A percentile compares a stretch with the other conserved stretches of the same genome.
Evolutionary conservation across 345 rosid genomes (phyloP).

Genomic region (Eucalyptus shirleyi): DNA sequence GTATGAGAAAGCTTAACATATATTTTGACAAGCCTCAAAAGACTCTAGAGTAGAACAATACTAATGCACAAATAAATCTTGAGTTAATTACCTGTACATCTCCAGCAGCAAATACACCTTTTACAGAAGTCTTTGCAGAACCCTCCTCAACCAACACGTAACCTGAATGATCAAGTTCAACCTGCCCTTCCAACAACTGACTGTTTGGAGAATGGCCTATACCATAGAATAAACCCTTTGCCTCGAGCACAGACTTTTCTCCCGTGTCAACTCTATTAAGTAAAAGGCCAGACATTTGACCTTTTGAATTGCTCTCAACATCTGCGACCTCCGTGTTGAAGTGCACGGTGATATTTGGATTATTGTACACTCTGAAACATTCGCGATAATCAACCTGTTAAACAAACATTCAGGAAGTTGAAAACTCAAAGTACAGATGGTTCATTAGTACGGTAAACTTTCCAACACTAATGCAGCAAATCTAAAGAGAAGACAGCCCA

Average conservation of each 20-base stretch:
- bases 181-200: conserved; percentile 88
- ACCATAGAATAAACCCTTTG: conserved; percentile 95
- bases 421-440: conserved; percentile 71
- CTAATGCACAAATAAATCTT: background rate
- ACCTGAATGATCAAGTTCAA: conserved; percentile 72
- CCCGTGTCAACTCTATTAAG: conserved; percentile 63
- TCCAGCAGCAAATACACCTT: conserved; percentile 97
- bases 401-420: conserved; percentile 99
- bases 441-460: conserved; percentile 50
- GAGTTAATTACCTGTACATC: conserved; percentile 75
- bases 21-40: background rate
- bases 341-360: conserved; percentile 89
- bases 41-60: background rate
- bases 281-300: conserved; percentile 88
- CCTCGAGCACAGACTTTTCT: conserved; percentile 77
- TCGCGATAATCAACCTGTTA: conserved; percentile 99
- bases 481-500: background rate
- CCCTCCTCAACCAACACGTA: conserved; percentile 77
- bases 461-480: background rate
- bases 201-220: conserved; percentile 97
- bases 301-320: conserved; percentile 78
- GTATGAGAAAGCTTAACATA: background rate
- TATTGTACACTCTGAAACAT: conserved; percentile 99
- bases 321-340: conserved; percentile 83
- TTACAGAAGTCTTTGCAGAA: conserved; percentile 67